A percentile compares a stretch with the other conserved stretches of the same genome.
Evolutionary conservation across 2,329 filamentous ascomycete species (phyloP).

Genomic region (Allantophomopsis cytisporea): DNA sequence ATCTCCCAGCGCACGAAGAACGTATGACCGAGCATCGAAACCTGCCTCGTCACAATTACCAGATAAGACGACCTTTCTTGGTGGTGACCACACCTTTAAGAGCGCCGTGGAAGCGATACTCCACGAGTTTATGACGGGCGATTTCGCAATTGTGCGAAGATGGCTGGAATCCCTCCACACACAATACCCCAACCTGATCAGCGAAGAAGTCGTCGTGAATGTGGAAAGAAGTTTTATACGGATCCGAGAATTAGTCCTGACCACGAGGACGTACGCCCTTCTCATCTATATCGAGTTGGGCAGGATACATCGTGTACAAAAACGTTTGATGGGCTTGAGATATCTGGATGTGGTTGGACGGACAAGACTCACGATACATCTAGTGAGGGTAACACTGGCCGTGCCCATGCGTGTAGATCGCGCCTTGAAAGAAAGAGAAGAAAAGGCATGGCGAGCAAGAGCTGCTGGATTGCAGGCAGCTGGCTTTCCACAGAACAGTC

Average conservation of each 20-base stretch:
- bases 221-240: constrained; percentile 21
- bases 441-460: constrained; percentile 22
- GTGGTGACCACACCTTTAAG: constrained; percentile 23
- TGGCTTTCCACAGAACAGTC: constrained; percentile 16
- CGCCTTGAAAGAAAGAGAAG: constrained; percentile 21
- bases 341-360: constrained; percentile 23
- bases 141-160: constrained; percentile 21
- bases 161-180: constrained; percentile 19
- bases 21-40: constrained; percentile 22
- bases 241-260: constrained; percentile 22
- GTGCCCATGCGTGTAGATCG: constrained; percentile 25
- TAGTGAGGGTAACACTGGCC: constrained; percentile 23
- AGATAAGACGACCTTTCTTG: constrained; percentile 19
- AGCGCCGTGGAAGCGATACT: constrained; percentile 22
- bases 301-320: constrained; percentile 22
- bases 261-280: constrained; percentile 22
- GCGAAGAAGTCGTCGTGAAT: constrained; percentile 20
- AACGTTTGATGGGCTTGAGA: constrained; percentile 20
- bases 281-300: constrained; percentile 24
- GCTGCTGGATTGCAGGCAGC: constrained; percentile 20
- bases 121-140: constrained; percentile 24
- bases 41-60: constrained; percentile 13
- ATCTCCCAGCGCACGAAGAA: constrained; percentile 20
- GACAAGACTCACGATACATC: constrained; percentile 21
- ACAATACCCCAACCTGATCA: constrained; percentile 22